A percentile compares a stretch with the other conserved stretches of the same genome.
Evolutionary conservation across 164 flowering plant species (phyloP).

Genomic region (Aristolochia californica): DNA sequence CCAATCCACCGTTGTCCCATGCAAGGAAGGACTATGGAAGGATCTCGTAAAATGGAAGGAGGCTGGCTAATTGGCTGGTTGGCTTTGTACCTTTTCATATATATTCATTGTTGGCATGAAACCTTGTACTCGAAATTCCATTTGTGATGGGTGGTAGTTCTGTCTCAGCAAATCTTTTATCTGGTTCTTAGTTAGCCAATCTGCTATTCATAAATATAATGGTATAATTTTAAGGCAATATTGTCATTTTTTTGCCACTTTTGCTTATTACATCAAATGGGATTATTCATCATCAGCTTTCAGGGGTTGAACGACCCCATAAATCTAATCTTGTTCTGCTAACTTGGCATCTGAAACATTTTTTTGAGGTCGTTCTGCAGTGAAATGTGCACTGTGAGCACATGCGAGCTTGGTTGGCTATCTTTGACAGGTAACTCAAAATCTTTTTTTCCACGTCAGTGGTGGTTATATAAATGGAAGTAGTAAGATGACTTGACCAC

Average conservation of each 20-base stretch:
- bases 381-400: too few species aligned
- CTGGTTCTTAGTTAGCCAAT: constrained; percentile 19
- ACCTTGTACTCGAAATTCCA: constrained; percentile 17
- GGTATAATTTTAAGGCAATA: constrained; percentile 16
- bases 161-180: constrained; percentile 13
- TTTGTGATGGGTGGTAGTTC: constrained; percentile 18
- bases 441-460: too few species aligned
- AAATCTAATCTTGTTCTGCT: too few species aligned
- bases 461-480: too few species aligned
- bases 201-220: constrained; percentile 36
- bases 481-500: too few species aligned
- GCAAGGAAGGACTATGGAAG: constrained; percentile 69
- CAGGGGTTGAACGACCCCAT: too few species aligned
- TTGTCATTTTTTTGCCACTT: not conserved
- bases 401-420: too few species aligned
- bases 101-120: constrained; percentile 17
- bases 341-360: constrained; percentile 5
- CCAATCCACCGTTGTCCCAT: constrained; percentile 52
- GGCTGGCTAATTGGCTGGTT: constrained; percentile 3
- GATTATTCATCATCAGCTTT: not conserved
- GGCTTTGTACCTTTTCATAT: too few species aligned
- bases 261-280: not conserved
- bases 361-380: not conserved
- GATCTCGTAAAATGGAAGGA: constrained; percentile 25
- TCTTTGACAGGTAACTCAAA: too few species aligned